Base-by-base conservation (phyloP, 2,329 filamentous ascomycete genomes). In the Colletotrichum sp. region DNA sequence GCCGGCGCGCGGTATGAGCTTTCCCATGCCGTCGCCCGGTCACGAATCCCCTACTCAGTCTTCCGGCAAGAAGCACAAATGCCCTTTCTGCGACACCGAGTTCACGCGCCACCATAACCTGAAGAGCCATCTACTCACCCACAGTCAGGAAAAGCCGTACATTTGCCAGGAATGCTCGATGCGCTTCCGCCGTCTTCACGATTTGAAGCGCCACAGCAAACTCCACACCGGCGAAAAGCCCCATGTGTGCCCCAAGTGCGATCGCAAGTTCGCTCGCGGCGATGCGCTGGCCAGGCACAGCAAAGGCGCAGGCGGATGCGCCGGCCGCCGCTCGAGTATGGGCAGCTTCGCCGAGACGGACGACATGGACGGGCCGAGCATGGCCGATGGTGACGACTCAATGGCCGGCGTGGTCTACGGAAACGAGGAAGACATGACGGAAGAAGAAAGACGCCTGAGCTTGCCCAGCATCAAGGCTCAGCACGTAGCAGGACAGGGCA, bases 141-240 rank as follows among this genome's bases (percentile, higher is more conserved):
- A 99, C 85, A 98, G 96, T 81, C 96, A 99, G 88, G 97, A 99
- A 85, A 99, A 99, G 86, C 97, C 97, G 0, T 99, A 97, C 82
- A 92, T 97, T 32, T 99, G 97, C 83, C 93, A 95, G 77, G 95
- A 95, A n/a, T 99, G 97, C 84, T 92, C 96, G 80, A 95, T 97
- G 84, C 93, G 96, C 69, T 99, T 99, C 85, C 92, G 97, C 71
- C 93, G 97, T 78, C 89, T 99, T 68, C 97, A 99, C 83, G 97
- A 99, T 82, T 87, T 99, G 79, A 99, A 99, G 87, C 93, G 97
- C 55, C 97, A 99, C 84, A 96, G 94, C 78, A 99, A 99, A 86
- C 91, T 99, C 26, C 97, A 99, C 83, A 99, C 96, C 0, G 97
- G 97, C 71, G 97, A 99, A 87, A 94, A 98, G 81, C 96, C 96